phyloP scores from a whole-genome alignment of 2,329 filamentous ascomycete species.

The Fusarium liriodendri region DNA sequence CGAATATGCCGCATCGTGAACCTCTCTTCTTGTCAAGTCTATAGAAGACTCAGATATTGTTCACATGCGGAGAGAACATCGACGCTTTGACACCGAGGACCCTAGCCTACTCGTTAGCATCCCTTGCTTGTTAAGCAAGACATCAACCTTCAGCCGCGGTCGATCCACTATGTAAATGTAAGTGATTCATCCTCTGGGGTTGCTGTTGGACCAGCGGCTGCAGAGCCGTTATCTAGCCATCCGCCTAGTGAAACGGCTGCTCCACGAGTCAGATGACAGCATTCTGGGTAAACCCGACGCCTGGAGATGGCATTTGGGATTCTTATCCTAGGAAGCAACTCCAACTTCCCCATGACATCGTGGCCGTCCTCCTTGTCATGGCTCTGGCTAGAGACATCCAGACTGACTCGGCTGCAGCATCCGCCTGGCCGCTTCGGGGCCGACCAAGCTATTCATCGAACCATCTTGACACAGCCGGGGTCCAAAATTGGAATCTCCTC shows the following conservation, averaged over 20 bases:
- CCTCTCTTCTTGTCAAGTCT: not conserved
- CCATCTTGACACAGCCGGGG: slow-evolving; percentile 7
- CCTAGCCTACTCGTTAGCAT: not conserved
- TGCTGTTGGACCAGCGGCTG: not conserved
- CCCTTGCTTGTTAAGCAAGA: not conserved
- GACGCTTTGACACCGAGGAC: slow-evolving; percentile 24
- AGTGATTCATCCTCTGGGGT: not conserved
- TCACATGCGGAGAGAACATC: slow-evolving; percentile 9
- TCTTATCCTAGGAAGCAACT: not conserved
- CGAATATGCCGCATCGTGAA: slow-evolving; percentile 8
- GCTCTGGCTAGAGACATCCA: not conserved
- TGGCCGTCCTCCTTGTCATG: not conserved
- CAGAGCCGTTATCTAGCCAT: slow-evolving; percentile 5
- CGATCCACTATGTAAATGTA: slow-evolving; percentile 9
- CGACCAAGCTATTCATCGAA: slow-evolving; percentile 15
- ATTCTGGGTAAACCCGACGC: slow-evolving; percentile 6
- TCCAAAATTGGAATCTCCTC: slow-evolving; percentile 13
- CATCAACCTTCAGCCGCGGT: slow-evolving; percentile 9
- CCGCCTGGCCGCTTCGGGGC: slow-evolving; percentile 15
- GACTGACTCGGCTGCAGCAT: not conserved
- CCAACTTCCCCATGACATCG: not conserved
- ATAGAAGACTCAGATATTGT: not conserved
- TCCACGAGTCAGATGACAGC: slow-evolving; percentile 10
- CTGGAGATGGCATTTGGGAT: slow-evolving; percentile 1
- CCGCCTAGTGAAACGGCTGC: slow-evolving; percentile 17